phyloP scores from a whole-genome alignment of 2,329 filamentous ascomycete species.

The Intubia oerlemansii region DNA sequence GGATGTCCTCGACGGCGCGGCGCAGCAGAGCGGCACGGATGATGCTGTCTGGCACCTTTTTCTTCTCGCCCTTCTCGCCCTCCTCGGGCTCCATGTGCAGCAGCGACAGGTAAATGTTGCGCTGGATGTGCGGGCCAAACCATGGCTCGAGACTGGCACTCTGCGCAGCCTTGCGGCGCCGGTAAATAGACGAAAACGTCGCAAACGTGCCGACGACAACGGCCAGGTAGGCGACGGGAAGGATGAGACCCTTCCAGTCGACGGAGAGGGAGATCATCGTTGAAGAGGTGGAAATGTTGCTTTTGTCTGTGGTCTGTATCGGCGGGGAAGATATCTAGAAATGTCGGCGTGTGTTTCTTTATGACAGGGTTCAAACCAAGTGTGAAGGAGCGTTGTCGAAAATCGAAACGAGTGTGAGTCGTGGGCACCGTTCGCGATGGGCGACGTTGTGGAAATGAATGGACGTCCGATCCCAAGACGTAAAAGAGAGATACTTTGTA shows the following conservation, averaged over 20 bases:
- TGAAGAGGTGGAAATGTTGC: not conserved
- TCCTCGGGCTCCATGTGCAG: conserved; percentile 46
- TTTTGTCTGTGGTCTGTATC: too few species aligned
- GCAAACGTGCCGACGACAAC: conserved; percentile 75
- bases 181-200: conserved; percentile 83
- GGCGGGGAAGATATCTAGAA: too few species aligned
- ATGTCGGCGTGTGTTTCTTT: too few species aligned
- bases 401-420: too few species aligned
- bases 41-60: conserved; percentile 62
- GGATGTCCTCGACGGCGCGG: conserved; percentile 81
- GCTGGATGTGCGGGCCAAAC: conserved; percentile 79
- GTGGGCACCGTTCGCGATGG: too few species aligned
- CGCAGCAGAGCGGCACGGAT: conserved; percentile 74
- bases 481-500: too few species aligned
- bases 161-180: conserved; percentile 71
- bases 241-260: conserved; percentile 67
- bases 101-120: conserved; percentile 86
- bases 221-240: conserved; percentile 76
- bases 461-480: too few species aligned
- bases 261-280: conserved; percentile 25
- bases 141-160: conserved; percentile 77
- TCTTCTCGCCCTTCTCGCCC: conserved; percentile 38
- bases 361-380: too few species aligned
- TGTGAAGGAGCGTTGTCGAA: too few species aligned
- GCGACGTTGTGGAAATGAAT: too few species aligned